These are phyloP conservation scores for Diospyros kaki DNA, from an alignment of 148 eudicot genomes.

Conservation along the genomic window DNA sequence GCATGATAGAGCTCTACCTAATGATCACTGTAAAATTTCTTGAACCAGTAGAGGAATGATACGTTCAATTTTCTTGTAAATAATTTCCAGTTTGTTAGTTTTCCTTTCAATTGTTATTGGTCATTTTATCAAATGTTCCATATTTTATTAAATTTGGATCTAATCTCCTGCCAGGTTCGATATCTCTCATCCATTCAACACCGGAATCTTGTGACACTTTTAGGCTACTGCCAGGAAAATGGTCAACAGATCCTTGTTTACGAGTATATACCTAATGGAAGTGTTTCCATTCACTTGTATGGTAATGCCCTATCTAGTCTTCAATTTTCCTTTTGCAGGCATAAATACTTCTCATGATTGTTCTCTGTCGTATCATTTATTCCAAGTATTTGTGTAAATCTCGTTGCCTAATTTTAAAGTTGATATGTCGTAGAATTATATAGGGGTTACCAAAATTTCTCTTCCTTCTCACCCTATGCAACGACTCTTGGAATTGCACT, in stretches of 20 bases:
- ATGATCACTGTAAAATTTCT: neutral
- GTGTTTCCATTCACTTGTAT: conserved; percentile 89
- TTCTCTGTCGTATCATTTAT: no score
- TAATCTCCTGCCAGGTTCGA: conserved; percentile 50
- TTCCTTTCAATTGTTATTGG: neutral
- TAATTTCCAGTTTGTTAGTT: neutral
- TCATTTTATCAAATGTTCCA: neutral
- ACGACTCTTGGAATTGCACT: neutral
- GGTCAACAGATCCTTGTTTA: conserved; percentile 85
- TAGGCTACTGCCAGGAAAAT: conserved; percentile 91
- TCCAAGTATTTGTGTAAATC: no score
- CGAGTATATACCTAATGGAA: conserved; percentile 94
- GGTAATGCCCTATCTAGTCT: conserved; percentile 39
- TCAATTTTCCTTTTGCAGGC: conserved; percentile 4
- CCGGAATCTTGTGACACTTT: conserved; percentile 87
- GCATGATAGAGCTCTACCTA: neutral
- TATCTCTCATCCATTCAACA: conserved; percentile 92
- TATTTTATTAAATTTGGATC: conserved; percentile 10
- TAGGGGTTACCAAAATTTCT: neutral
- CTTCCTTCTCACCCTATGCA: neutral
- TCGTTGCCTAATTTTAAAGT: no score
- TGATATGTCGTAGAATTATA: no score
- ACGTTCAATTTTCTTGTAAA: neutral
- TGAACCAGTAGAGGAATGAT: neutral
- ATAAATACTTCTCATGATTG: neutral